Percentiles rank a stretch among this genome's conserved stretches.
Conservation (phyloP, 495 filamentous ascomycete species). For the Penicillium parvum region DNA sequence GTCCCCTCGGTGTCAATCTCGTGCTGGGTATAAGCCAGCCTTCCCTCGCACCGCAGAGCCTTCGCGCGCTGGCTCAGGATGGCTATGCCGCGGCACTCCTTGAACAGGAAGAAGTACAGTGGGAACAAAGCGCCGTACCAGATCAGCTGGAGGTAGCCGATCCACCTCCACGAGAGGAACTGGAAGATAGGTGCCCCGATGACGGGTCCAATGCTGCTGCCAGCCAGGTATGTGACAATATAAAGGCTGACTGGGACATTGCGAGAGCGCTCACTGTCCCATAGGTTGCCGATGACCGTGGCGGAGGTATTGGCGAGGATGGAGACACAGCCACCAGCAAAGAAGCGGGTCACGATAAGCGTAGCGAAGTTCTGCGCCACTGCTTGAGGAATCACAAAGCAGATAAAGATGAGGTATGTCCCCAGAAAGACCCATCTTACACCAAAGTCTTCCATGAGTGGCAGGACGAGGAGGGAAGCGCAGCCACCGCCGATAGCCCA, state of each 20-base stretch:
- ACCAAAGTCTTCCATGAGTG: conserved; percentile 51
- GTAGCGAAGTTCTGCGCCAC: conserved; percentile 49
- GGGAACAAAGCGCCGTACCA: conserved; percentile 39
- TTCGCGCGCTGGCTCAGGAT: conserved; percentile 36
- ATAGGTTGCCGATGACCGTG: conserved; percentile 47
- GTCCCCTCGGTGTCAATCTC: conserved; percentile 30
- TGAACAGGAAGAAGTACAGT: conserved; percentile 34
- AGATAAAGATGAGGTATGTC: conserved; percentile 40
- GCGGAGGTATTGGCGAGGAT: conserved; percentile 44
- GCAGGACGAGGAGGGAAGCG: conserved; percentile 44
- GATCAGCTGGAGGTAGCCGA: conserved; percentile 47
- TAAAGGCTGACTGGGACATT: conserved; percentile 47
- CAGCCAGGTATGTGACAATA: conserved; percentile 38
- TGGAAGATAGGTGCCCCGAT: conserved; percentile 41
- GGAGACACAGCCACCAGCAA: conserved; percentile 44
- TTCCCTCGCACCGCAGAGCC: conserved; percentile 25
- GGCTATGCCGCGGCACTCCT: conserved; percentile 39
- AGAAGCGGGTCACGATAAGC: conserved; percentile 42
- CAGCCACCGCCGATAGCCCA: conserved; percentile 49
- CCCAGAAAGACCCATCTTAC: conserved; percentile 42
- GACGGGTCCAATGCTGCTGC: conserved; percentile 45
- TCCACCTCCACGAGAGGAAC: conserved; percentile 45
- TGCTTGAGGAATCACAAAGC: conserved; percentile 45
- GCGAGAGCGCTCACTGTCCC: conserved; percentile 33
- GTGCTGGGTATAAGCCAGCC: conserved; percentile 31